Percentiles rank a stretch among this genome's conserved stretches.
These are phyloP conservation scores for Penicillium griseofulvum DNA, from an alignment of 2,329 filamentous ascomycete genomes.

Conservation along the genomic window DNA sequence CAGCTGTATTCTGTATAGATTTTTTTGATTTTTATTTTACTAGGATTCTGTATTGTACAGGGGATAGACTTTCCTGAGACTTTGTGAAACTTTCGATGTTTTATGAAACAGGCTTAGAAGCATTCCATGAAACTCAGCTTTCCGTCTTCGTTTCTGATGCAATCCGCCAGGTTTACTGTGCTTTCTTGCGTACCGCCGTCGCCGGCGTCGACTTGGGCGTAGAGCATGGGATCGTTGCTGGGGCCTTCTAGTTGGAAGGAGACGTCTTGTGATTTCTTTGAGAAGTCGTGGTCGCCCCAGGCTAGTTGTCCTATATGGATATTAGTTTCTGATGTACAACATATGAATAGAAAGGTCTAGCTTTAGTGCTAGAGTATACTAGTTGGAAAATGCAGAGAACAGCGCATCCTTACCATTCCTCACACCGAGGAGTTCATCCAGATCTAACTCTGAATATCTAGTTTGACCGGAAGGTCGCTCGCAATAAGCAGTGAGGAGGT, in stretches of 20 bases:
- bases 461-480: constrained; percentile 14
- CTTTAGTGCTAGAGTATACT: background rate
- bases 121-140: constrained; percentile 21
- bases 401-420: constrained; percentile 15
- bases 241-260: constrained; percentile 17
- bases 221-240: constrained; percentile 16
- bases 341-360: too few species aligned
- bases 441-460: constrained; percentile 21
- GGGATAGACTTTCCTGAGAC: too few species aligned
- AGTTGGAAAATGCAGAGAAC: background rate
- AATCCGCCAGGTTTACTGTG: constrained; percentile 17
- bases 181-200: constrained; percentile 8
- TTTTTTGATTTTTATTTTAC: too few species aligned
- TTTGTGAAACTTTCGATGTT: too few species aligned
- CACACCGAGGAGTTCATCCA: constrained; percentile 16
- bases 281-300: constrained; percentile 18
- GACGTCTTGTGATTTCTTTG: constrained; percentile 8
- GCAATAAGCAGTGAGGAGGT: constrained; percentile 23
- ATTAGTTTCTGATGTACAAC: background rate
- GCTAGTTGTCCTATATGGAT: constrained; percentile 14
- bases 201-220: constrained; percentile 14
- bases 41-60: too few species aligned
- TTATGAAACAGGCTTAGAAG: constrained; percentile 11
- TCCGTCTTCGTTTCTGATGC: constrained; percentile 25
- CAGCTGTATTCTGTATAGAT: background rate